Evolutionary conservation across 2,329 filamentous ascomycete genomes (phyloP).

Genomic region (Talaromyces rugulosus): DNA sequence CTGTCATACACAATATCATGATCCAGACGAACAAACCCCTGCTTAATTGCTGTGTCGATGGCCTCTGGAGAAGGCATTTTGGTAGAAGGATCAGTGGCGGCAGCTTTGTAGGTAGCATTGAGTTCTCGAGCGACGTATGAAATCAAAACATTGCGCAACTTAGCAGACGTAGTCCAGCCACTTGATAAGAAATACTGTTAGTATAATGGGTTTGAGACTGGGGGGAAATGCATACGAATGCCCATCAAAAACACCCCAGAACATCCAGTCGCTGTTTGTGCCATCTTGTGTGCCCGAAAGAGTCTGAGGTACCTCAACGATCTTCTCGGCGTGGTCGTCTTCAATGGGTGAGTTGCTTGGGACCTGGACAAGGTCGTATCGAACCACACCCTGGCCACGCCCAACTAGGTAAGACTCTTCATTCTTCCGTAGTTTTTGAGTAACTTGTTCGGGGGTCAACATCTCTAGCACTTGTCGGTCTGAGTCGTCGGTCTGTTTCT

Average conservation of each 20-base stretch:
- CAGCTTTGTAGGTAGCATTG: constrained; percentile 83
- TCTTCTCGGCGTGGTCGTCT: constrained; percentile 97
- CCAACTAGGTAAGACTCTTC: constrained; percentile 91
- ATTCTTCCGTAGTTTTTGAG: constrained; percentile 78
- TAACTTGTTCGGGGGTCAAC: constrained; percentile 91
- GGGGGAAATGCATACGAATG: constrained; percentile 64
- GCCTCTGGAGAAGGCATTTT: constrained; percentile 70
- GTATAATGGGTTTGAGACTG: not conserved
- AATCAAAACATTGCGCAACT: constrained; percentile 86
- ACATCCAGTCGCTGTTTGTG: constrained; percentile 89
- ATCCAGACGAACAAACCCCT: constrained; percentile 81
- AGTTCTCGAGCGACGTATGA: constrained; percentile 89
- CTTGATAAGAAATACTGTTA: constrained; percentile 43
- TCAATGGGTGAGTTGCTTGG: constrained; percentile 97
- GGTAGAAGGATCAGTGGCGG: constrained; percentile 53
- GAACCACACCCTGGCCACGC: constrained; percentile 81
- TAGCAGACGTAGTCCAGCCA: constrained; percentile 97
- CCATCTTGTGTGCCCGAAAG: constrained; percentile 53
- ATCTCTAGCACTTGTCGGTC: constrained; percentile 88
- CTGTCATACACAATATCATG: constrained; percentile 93
- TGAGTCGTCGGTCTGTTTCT: constrained; percentile 80
- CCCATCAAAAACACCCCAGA: constrained; percentile 98
- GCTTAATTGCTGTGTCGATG: constrained; percentile 88
- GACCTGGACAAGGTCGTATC: constrained; percentile 91
- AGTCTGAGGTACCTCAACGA: constrained; percentile 76